phyloP scores from a whole-genome alignment of 1,284 basidiomycete species.

The Cutaneotrichosporon mucoides region DNA sequence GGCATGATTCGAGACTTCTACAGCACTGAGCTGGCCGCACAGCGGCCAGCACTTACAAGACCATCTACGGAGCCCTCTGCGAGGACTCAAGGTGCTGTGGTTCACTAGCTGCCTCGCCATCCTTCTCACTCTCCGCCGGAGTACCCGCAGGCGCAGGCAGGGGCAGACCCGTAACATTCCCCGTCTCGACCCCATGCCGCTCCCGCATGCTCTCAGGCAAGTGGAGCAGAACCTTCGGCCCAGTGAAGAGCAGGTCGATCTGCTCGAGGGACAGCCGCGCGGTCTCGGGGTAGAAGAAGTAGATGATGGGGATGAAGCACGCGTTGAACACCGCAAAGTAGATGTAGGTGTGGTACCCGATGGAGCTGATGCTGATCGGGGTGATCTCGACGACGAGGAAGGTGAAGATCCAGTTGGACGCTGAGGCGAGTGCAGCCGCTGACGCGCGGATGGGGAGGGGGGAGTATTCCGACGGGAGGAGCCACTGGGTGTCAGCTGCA shows the following conservation, averaged over 20 bases:
- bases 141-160: too few relatives aligned
- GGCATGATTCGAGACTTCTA: too few relatives aligned
- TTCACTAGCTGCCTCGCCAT: too few relatives aligned
- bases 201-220: neutral
- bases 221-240: conserved; percentile 8
- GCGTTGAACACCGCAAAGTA: conserved; percentile 33
- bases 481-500: conserved; percentile 15
- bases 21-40: too few relatives aligned
- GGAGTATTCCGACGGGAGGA: conserved; percentile 24
- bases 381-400: conserved; percentile 34
- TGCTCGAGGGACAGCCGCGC: conserved; percentile 22
- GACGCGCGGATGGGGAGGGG: conserved; percentile 26
- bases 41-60: too few relatives aligned
- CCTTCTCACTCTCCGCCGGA: too few relatives aligned
- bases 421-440: conserved; percentile 19
- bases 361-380: conserved; percentile 25
- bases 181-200: neutral
- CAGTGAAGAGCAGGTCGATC: conserved; percentile 26
- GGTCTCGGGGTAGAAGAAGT: conserved; percentile 35
- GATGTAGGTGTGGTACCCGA: conserved; percentile 30
- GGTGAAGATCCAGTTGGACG: conserved; percentile 37
- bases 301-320: conserved; percentile 28
- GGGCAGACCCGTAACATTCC: neutral
- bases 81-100: too few relatives aligned
- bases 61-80: too few relatives aligned